Percentiles rank a stretch among this genome's conserved stretches.
phyloP scores from a whole-genome alignment of 768 basidiomycete species.

The Leccinellum albellum region DNA sequence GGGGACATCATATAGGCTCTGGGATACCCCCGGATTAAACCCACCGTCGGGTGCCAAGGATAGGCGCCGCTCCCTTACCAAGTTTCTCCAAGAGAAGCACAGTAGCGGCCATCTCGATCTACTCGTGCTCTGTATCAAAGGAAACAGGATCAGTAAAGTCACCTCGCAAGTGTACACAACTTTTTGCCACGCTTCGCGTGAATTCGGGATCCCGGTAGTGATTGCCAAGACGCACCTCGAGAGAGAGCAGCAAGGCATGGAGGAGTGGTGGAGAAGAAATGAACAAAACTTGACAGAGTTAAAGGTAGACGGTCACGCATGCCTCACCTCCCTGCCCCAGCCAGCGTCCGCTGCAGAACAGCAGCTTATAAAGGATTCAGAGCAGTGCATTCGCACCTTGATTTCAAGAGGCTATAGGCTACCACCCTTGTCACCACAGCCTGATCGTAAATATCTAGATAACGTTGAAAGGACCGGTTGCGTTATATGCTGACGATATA shows the following conservation, averaged over 20 bases:
- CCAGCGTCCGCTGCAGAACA: slow-evolving; percentile 9
- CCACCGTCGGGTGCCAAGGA: neutral
- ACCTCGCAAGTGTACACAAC: slow-evolving; percentile 15
- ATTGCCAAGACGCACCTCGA: slow-evolving; percentile 39
- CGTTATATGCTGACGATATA: slow-evolving; percentile 16
- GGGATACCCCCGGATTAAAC: slow-evolving; percentile 34
- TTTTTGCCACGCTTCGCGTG: slow-evolving; percentile 34
- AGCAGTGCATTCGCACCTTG: slow-evolving; percentile 8
- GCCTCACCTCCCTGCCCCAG: slow-evolving; percentile 22
- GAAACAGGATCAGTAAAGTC: slow-evolving; percentile 12
- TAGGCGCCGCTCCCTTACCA: slow-evolving; percentile 10
- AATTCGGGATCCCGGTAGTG: slow-evolving; percentile 32
- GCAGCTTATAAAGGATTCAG: slow-evolving; percentile 5
- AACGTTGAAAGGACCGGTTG: neutral
- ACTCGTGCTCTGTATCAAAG: slow-evolving; percentile 22
- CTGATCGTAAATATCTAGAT: slow-evolving; percentile 6
- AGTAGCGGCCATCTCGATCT: slow-evolving; percentile 18
- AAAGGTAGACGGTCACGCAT: slow-evolving; percentile 29
- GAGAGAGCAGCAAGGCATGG: slow-evolving; percentile 24
- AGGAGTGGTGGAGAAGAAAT: slow-evolving; percentile 31
- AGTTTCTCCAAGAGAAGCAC: slow-evolving; percentile 32
- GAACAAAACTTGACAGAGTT: slow-evolving; percentile 17
- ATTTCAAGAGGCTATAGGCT: slow-evolving; percentile 6
- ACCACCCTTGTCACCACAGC: neutral
- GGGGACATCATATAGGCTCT: slow-evolving; percentile 18